Conservation (phyloP, 305 asterid genomes). For the Solanum hybrid region DNA sequence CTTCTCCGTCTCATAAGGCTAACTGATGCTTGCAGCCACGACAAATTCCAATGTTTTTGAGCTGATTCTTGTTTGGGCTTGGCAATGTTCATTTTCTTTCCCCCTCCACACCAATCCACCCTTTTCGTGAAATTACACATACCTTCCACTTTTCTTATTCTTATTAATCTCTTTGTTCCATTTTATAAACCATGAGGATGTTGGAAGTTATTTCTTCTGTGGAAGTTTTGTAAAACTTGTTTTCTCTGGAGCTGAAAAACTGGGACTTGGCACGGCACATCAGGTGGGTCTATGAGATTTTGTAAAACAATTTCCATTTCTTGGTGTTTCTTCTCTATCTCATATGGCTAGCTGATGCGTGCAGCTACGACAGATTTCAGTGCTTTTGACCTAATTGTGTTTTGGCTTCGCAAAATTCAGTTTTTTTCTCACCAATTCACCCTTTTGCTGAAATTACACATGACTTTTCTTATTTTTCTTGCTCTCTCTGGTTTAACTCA, state of each 20-base stretch:
- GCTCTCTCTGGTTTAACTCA: background rate
- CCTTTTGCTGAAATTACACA: background rate
- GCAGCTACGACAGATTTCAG: background rate
- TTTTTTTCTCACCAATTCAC: background rate
- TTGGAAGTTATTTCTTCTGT: background rate
- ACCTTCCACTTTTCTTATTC: background rate
- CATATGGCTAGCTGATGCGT: background rate
- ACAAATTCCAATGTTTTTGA: background rate
- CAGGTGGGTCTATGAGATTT: background rate
- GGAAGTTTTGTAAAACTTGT: background rate
- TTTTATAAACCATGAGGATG: background rate
- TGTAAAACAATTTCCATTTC: background rate
- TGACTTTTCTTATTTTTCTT: background rate
- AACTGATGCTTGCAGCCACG: conserved; percentile 8
- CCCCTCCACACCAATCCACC: background rate
- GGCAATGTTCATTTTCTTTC: background rate
- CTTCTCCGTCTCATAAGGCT: background rate
- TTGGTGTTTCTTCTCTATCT: background rate
- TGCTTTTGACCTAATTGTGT: background rate
- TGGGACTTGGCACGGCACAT: background rate
- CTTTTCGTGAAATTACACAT: background rate
- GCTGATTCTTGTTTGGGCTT: background rate
- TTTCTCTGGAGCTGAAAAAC: background rate
- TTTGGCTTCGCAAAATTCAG: background rate
- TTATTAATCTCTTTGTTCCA: background rate